Percentiles rank a stretch among this genome's conserved stretches.
These are phyloP conservation scores for Kurtzmaniella fragi DNA, from an alignment of 805 yeast genomes.

Conservation along the genomic window DNA sequence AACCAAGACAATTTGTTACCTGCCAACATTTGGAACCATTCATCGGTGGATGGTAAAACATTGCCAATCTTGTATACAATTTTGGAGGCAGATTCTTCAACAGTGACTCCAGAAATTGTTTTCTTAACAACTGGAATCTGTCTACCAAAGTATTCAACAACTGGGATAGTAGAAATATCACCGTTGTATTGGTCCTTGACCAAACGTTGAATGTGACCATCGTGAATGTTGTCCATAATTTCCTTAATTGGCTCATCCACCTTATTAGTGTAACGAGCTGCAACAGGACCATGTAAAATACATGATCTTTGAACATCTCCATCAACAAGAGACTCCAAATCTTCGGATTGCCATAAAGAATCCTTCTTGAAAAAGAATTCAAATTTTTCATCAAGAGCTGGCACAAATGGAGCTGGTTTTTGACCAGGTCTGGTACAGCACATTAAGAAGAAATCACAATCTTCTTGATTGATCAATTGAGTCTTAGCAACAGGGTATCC, in stretches of 20 bases:
- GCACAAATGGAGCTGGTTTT: conserved; percentile 98
- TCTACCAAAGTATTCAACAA: conserved; percentile 80
- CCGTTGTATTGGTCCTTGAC: conserved; percentile 65
- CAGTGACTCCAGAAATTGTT: conserved; percentile 30
- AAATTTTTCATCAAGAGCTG: conserved; percentile 88
- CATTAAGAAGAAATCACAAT: conserved; percentile 85
- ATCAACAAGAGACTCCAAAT: conserved; percentile 90
- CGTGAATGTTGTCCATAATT: conserved; percentile 82
- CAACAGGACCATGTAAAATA: conserved; percentile 97
- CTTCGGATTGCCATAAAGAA: conserved; percentile 98
- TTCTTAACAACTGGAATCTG: conserved; percentile 34
- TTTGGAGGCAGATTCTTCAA: conserved; percentile 23
- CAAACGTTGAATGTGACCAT: conserved; percentile 76
- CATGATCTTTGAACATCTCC: conserved; percentile 99
- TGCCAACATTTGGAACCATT: conserved; percentile 80
- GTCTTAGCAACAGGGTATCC: conserved; percentile 69
- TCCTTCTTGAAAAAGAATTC: conserved; percentile 98
- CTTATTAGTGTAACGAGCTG: conserved; percentile 83
- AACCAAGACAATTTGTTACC: conserved; percentile 83
- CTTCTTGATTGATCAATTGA: conserved; percentile 92
- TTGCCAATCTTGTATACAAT: conserved; percentile 36
- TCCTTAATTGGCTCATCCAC: conserved; percentile 92
- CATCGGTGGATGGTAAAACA: conserved; percentile 24
- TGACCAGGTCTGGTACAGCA: conserved; percentile 78
- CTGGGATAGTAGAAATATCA: conserved; percentile 72